phyloP scores from a whole-genome alignment of 441 rosid species.

The Metrosideros polymorpha region DNA sequence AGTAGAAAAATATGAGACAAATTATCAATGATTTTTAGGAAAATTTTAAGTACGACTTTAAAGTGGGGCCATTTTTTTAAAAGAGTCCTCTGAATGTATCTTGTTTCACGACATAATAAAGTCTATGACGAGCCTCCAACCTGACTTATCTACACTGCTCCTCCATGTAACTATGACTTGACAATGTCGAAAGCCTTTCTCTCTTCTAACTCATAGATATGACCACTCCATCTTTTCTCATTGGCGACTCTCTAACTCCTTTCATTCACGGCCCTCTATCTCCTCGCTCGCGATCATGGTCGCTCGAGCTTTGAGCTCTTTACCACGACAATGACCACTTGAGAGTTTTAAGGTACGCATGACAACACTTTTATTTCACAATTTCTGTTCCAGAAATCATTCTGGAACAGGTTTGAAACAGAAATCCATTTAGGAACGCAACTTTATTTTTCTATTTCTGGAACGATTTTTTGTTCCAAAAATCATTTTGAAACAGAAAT shows the following conservation, averaged over 20 bases:
- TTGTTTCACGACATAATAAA: neutral
- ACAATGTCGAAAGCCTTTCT: neutral
- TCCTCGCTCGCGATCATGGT: neutral
- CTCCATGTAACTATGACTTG: neutral
- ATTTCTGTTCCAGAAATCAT: too few species aligned
- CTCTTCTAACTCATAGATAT: neutral
- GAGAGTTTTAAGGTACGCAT: too few species aligned
- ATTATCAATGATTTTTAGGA: neutral
- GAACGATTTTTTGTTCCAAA: too few species aligned
- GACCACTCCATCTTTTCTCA: neutral
- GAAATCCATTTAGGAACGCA: too few species aligned
- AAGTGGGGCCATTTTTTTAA: neutral
- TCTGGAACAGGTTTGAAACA: too few species aligned
- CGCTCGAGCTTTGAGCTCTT: neutral
- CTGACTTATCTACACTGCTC: neutral
- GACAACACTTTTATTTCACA: too few species aligned
- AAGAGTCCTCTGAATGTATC: neutral
- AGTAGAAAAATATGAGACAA: neutral
- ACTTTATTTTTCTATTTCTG: too few species aligned
- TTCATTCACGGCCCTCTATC: neutral
- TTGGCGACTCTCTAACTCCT: neutral
- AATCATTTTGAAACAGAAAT: too few species aligned
- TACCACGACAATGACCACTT: neutral
- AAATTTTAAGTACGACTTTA: fast-evolving
- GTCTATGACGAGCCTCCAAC: neutral